Evolutionary conservation across 75 land plant species (phyloP).

Genomic region (Azolla pinnata): DNA sequence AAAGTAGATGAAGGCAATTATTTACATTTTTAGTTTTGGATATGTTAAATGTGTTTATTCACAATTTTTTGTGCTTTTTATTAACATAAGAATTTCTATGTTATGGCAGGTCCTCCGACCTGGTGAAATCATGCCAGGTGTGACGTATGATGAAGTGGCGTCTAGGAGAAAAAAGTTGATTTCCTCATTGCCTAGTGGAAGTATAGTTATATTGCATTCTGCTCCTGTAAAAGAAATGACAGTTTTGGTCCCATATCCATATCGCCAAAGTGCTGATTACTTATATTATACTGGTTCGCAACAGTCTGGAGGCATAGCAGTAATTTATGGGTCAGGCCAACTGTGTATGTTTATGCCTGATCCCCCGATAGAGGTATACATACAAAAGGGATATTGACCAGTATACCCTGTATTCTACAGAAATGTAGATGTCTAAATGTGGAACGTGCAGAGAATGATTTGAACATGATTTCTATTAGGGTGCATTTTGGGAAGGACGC

Average conservation of each 20-base stretch:
- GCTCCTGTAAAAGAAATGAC: conserved; percentile 90
- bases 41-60: too few relatives aligned
- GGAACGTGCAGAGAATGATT: background rate
- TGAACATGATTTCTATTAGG: conserved; percentile 28
- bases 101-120: conserved; percentile 44
- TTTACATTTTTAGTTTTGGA: too few relatives aligned
- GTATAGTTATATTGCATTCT: conserved; percentile 65
- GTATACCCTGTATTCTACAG: background rate
- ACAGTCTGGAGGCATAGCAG: conserved; percentile 87
- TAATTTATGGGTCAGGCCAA: conserved; percentile 51
- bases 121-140: conserved; percentile 76
- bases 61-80: too few relatives aligned
- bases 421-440: background rate
- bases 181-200: conserved; percentile 56
- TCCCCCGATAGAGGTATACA: conserved; percentile 51
- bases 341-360: conserved; percentile 98
- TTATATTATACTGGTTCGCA: conserved; percentile 76
- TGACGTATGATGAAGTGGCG: conserved; percentile 42
- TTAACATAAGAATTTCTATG: too few relatives aligned
- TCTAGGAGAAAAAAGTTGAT: conserved; percentile 56
- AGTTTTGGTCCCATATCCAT: conserved; percentile 88
- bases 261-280: conserved; percentile 86
- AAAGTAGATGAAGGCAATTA: too few relatives aligned
- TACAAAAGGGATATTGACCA: background rate
- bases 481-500: conserved; percentile 62